Evolutionary conservation across 352 stramenopile genomes (phyloP), one percentile per base, ranked within the genome.

Genomic region (Globisporangium nunn): DNA sequence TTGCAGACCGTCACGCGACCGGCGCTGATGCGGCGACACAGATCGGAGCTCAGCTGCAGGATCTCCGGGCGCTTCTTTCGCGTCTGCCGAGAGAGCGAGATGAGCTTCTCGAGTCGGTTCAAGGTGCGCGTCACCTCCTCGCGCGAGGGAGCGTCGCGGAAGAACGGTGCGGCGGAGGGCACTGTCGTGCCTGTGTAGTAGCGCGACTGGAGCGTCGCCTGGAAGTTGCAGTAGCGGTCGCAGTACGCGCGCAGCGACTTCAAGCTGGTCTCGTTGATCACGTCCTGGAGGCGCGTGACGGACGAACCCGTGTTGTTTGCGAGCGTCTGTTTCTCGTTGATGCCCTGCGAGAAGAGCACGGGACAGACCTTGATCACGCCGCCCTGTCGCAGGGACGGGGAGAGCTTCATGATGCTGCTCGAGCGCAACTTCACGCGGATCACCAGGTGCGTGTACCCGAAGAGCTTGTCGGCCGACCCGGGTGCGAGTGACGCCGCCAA

Each of bases 1-100:
- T 99, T 99, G 64, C 96, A 99, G 66, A 98, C 97, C 0, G 97
- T 96, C 47, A 97, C 81, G 44, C 90, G 87, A 3, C 92, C 93
- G 28, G 82, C 95, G 10, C 87, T 77, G 37, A 99, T 74, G 35
- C 70, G 58, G 7, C 84, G 81, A 61, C 81, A 91, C 37, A 93
- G 63, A 53, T 93, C 84, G 2, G 84, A 91, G 60, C 75, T 88
- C 57, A 93, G 58, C 59, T 91, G 81, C n/a, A 93, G 52, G 49
- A 93, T 93, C 69, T 93, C 84, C 0, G 84, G 81, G 4, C 84
- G 80, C 70, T 93, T 93, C 70, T 88, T 90, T 33, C 82, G 78
- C 43, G 78, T 74, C 59, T 91, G 79, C 33, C 79, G 68, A 28
- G 80, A 79, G 35, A 73, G 72, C 28, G 71, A 78, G 28, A 93